Percentiles rank a stretch among this genome's conserved stretches.
Conservation (phyloP, 2,329 filamentous ascomycete species). For the Taxawa tesnikishii region DNA sequence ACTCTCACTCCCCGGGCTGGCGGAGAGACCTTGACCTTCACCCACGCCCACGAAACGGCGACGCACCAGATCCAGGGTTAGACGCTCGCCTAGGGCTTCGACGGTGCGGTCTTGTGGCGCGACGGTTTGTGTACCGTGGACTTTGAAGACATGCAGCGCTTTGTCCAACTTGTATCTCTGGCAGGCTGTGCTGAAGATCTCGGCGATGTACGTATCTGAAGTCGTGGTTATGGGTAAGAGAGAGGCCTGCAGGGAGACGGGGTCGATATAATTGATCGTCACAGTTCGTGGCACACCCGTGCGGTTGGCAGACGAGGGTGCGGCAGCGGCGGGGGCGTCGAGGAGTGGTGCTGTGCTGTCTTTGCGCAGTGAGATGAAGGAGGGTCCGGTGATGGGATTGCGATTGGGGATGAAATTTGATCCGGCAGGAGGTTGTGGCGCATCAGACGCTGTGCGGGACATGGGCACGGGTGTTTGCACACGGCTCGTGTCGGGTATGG, state of each 20-base stretch:
- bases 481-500: conserved; percentile 6
- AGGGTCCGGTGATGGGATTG: conserved; percentile 39
- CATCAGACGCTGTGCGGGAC: conserved; percentile 6
- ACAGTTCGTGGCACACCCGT: conserved; percentile 59
- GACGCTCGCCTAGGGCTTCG: conserved; percentile 62
- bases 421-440: conserved; percentile 13
- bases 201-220: conserved; percentile 71
- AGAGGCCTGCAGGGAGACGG: conserved; percentile 51
- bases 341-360: conserved; percentile 28
- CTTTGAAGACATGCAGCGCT: conserved; percentile 64
- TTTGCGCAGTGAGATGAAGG: conserved; percentile 32
- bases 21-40: conserved; percentile 15
- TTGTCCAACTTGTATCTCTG: conserved; percentile 69
- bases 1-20: conserved; percentile 57
- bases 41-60: conserved; percentile 55
- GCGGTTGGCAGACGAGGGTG: conserved; percentile 37
- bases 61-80: conserved; percentile 63
- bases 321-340: conserved; percentile 29
- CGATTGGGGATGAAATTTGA: conserved; percentile 31
- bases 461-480: conserved; percentile 6
- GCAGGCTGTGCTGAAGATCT: conserved; percentile 68
- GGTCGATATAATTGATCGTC: conserved; percentile 59
- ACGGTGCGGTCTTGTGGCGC: conserved; percentile 68
- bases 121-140: conserved; percentile 61
- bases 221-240: conserved; percentile 64